phyloP scores from a whole-genome alignment of 1,284 basidiomycete species.

The Wolfiporia cocos region DNA sequence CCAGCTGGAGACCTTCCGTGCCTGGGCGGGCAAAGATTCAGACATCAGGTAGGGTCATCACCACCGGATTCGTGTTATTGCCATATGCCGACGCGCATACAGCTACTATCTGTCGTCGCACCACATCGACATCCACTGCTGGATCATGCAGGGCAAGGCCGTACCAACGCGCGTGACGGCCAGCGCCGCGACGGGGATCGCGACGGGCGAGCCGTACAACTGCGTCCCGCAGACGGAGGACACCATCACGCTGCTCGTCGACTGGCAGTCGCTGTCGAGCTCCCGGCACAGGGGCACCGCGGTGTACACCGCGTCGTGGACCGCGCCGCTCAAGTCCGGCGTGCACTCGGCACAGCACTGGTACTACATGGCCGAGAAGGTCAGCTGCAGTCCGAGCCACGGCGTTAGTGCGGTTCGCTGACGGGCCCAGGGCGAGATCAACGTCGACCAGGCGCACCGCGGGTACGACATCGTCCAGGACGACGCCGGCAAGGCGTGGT shows the following conservation, averaged over 20 bases:
- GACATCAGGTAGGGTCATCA: conserved; percentile 63
- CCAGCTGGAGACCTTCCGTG: conserved; percentile 90
- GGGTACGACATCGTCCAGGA: conserved; percentile 87
- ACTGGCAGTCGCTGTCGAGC: conserved; percentile 80
- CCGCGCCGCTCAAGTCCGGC: conserved; percentile 71
- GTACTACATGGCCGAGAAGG: conserved; percentile 93
- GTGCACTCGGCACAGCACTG: conserved; percentile 87
- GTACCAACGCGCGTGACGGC: conserved; percentile 82
- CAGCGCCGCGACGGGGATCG: conserved; percentile 85
- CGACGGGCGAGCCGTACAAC: conserved; percentile 80
- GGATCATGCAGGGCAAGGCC: conserved; percentile 83
- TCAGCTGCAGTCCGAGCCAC: conserved; percentile 19
- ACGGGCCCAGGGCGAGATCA: conserved; percentile 70
- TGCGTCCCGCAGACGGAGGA: conserved; percentile 86
- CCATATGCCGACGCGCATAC: conserved; percentile 12
- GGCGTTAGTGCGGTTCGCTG: background rate
- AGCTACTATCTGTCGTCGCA: conserved; percentile 94
- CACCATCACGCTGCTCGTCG: conserved; percentile 90
- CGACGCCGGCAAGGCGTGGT: conserved; percentile 76
- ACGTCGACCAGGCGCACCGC: conserved; percentile 88
- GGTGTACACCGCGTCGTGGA: conserved; percentile 91
- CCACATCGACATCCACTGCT: conserved; percentile 88
- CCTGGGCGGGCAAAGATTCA: conserved; percentile 91
- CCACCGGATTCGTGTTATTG: background rate
- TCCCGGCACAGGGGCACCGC: conserved; percentile 69